Base-by-base conservation (phyloP, 2,329 filamentous ascomycete genomes). In the Aspergillus caelatus region DNA sequence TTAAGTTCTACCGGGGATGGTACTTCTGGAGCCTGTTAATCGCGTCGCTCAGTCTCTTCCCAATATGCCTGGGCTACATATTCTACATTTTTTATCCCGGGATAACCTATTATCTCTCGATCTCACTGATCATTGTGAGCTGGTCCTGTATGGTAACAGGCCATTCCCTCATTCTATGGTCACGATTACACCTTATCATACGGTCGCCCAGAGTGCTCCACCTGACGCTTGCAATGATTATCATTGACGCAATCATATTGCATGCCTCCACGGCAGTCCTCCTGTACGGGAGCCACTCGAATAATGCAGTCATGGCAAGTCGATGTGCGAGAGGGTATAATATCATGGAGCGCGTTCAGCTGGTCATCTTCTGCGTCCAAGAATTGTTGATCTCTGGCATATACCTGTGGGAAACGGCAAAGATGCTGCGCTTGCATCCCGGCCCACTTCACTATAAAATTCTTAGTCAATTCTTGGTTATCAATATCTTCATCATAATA, bases 91-190 rank as follows among this genome's bases (percentile, higher is more conserved):
- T 77, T 30, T 45, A 64, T 12, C 65, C 74, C 48, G 71, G 69
- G 14, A n/a, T 52, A 32, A 71, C 65, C 41, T 50, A 71, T 48
- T 78, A 75, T 67, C 50, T 77, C 28, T 68, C 73, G 5, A 71
- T 79, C 7, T 76, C 79, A 2, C 64, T 83, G 2, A 75, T 82
- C 32, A 79, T 78, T 12, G 66, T 88, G 61, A 86, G 85, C 21
- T 85, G 86, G 81, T 83, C 83, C 65, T 65, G 78, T 8, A 88
- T 88, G 85, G 83, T 89, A 0, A 86, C 86, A 1, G 87, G 86
- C 2, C 85, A 88, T 70, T 84, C 84, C 0, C 68, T 88, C 14
- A 86, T 89, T 0, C 78, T 89, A 0, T 89, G 86, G 78, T 89
- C 86, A 0, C 82, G 87, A 7, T 80, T 89, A 1, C 86, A 89